Conservation (phyloP, 2,329 filamentous ascomycete genomes). For the Graphiopsis chlorocephala region DNA sequence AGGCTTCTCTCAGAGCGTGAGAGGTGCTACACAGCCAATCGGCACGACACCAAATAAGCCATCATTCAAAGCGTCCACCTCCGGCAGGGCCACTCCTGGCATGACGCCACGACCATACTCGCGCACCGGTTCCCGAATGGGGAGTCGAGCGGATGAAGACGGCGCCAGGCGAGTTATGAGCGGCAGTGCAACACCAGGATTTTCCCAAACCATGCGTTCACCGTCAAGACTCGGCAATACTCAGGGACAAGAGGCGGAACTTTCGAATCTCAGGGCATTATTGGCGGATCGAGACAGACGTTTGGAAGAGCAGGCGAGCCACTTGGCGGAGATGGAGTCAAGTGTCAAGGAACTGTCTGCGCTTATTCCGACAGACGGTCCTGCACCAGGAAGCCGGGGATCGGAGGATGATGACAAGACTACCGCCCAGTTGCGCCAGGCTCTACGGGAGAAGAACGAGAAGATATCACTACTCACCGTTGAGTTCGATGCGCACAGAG, state of each 20-base stretch:
- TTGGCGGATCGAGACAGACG: conserved; percentile 83
- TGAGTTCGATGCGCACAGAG: conserved; percentile 91
- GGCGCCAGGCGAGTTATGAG: conserved; percentile 35
- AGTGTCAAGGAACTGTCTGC: conserved; percentile 78
- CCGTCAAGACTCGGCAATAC: conserved; percentile 37
- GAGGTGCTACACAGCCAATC: conserved; percentile 48
- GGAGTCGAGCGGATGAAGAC: conserved; percentile 37
- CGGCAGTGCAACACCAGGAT: conserved; percentile 40
- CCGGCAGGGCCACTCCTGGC: conserved; percentile 45
- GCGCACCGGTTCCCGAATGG: conserved; percentile 46
- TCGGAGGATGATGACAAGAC: conserved; percentile 39
- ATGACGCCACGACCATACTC: conserved; percentile 46
- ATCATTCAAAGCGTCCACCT: conserved; percentile 49
- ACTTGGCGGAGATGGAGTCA: conserved; percentile 84
- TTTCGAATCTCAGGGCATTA: conserved; percentile 68
- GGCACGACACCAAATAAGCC: conserved; percentile 28
- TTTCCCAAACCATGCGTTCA: conserved; percentile 34
- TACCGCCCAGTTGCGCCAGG: conserved; percentile 64
- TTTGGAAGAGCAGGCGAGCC: conserved; percentile 80
- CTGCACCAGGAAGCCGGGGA: conserved; percentile 16
- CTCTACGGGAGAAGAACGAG: conserved; percentile 92
- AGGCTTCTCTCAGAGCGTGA: conserved; percentile 52
- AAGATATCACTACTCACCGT: conserved; percentile 89
- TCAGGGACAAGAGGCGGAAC: conserved; percentile 59
- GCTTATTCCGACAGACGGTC: conserved; percentile 57